Base-by-base conservation (phyloP, 1,284 basidiomycete species). In the Sanghuangporus sanghuang region DNA sequence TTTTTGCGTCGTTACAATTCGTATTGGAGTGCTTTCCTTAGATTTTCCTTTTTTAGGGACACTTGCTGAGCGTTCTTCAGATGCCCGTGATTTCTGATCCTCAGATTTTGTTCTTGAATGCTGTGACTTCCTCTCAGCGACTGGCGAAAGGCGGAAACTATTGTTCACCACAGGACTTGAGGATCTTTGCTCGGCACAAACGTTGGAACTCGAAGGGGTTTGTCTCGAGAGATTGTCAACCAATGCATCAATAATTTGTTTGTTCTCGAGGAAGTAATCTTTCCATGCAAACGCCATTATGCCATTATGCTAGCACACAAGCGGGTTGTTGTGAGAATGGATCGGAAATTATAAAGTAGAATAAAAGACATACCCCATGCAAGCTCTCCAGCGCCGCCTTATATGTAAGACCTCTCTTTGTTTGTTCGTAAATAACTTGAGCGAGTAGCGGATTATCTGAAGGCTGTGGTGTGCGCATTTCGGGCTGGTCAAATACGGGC, bases 251-350 rank as follows among this genome's bases (percentile, higher is more conserved):
- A 89, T 75, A 36, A 82, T 80, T 63, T 79, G 75, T 60, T 81
- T 83, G 68, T 90, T 78, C 63, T 89, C 87, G 16, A 90, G 78
- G 67, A 85, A 89, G 68, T 89, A 87, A 68, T 89, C 87, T 69
- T 87, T 89, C 87, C 87, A 89, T 27, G 85, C 67, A 64, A 74
- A 75, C 18, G 77, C 74, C 16, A 75, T 71, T 54, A 81, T 78
- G n/a, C 78, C 77, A 53, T 81, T 79, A 50, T 78, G 72, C 79
- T 80, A 53, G 32, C 53, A 9, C 27, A 70, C 69, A 77, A 79
- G 52, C 38, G 35, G 40, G 14, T 46, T 1, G 44, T 54, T 59
- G 60, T 35, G 49, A 52, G 63, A 6, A 35, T 48, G 53, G 9
- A 38, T 48, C 52, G 61, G 64, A 63, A 11, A 36, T 53, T 23